phyloP scores from a whole-genome alignment of 768 basidiomycete species.

The Coprinellus micaceus region DNA sequence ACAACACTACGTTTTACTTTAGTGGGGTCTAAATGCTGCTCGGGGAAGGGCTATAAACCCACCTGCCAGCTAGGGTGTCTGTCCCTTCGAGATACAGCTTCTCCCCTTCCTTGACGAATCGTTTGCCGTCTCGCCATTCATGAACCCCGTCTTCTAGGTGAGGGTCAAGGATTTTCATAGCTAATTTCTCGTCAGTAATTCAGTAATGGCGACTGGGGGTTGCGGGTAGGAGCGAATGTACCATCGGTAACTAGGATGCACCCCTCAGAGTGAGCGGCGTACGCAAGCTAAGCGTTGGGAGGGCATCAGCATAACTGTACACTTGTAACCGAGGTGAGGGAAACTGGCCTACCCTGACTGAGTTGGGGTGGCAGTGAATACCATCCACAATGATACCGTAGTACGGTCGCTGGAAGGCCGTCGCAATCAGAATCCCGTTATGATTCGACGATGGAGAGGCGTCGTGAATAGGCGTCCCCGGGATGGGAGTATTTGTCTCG shows the following conservation, averaged over 20 bases:
- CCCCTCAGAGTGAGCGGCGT: conserved; percentile 77
- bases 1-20: conserved; percentile 50
- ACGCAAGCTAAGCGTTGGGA: conserved; percentile 66
- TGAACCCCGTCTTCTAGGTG: conserved; percentile 79
- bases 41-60: conserved; percentile 17
- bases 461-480: too few species aligned
- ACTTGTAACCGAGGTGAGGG: not conserved
- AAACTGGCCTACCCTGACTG: conserved; percentile 62
- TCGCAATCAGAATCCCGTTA: conserved; percentile 13
- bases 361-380: conserved; percentile 87
- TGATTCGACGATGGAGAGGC: too few species aligned
- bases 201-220: not conserved
- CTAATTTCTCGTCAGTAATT: conserved; percentile 32
- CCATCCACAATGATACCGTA: conserved; percentile 91
- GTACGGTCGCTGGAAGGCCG: conserved; percentile 66
- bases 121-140: conserved; percentile 82
- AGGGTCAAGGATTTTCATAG: conserved; percentile 85
- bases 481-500: not conserved
- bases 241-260: conserved; percentile 91
- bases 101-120: conserved; percentile 77
- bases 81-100: conserved; percentile 83
- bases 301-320: not conserved
- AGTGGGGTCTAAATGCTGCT: not conserved
- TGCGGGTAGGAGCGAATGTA: conserved; percentile 26
- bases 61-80: conserved; percentile 87